Evolutionary conservation across 2,329 filamentous ascomycete genomes (phyloP).

Genomic region (Colletotrichum sp.): DNA sequence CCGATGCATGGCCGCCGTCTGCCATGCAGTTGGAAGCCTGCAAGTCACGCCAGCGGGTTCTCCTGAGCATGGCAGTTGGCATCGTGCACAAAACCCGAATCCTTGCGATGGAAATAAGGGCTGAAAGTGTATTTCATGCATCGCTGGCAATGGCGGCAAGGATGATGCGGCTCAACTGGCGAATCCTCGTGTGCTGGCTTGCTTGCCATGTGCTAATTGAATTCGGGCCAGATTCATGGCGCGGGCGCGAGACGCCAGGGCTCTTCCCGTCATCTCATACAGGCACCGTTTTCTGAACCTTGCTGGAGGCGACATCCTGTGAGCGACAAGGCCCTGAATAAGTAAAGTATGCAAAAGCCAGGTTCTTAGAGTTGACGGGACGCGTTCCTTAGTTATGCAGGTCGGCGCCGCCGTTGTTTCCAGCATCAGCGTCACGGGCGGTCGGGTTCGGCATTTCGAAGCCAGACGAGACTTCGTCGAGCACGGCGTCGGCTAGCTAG

Average conservation of each 20-base stretch:
- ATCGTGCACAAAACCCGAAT: background rate
- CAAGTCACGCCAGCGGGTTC: background rate
- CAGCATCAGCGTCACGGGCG: background rate
- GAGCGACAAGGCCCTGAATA: background rate
- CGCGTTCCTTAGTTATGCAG: background rate
- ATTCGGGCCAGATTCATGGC: conserved; percentile 6
- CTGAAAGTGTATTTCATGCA: conserved; percentile 14
- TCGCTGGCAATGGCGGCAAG: background rate
- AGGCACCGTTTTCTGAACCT: conserved; percentile 12
- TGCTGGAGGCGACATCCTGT: background rate
- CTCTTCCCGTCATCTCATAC: conserved; percentile 20
- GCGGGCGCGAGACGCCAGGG: conserved; percentile 6
- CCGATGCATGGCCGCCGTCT: background rate
- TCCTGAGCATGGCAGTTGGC: background rate
- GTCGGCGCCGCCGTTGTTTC: conserved; percentile 1
- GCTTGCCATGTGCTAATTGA: conserved; percentile 4
- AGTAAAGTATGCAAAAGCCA: background rate
- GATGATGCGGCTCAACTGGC: conserved; percentile 2
- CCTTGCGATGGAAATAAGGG: conserved; percentile 3
- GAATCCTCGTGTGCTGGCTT: background rate
- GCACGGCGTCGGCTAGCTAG: background rate
- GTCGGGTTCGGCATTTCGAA: background rate
- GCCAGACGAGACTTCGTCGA: background rate
- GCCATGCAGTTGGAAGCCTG: background rate
- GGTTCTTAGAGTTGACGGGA: background rate